Percentiles rank a stretch among this genome's conserved stretches.
These are phyloP conservation scores for Cryptosporidium meleagridis DNA, from an alignment of 169 alveolate genomes.

Conservation along the genomic window DNA sequence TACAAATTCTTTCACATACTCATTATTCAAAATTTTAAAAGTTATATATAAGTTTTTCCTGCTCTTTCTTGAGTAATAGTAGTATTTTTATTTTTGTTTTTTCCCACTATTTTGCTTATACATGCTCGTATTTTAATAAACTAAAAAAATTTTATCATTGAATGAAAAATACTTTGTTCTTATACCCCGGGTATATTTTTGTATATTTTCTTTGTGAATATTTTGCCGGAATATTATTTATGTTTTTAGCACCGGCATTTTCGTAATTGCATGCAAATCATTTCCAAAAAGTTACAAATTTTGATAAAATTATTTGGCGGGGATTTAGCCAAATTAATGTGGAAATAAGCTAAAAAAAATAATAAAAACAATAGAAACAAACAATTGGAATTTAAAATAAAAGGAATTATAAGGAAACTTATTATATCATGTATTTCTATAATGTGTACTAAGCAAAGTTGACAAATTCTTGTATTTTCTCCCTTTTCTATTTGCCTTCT, in stretches of 20 bases:
- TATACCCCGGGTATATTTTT: background rate
- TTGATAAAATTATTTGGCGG: background rate
- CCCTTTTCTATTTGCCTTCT: slow-evolving; percentile 75
- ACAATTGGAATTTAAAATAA: background rate
- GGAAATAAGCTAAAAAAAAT: background rate
- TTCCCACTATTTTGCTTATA: background rate
- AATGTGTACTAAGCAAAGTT: background rate
- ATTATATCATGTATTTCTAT: slow-evolving; percentile 2
- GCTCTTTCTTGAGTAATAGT: background rate
- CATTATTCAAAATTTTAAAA: background rate
- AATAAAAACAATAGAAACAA: background rate
- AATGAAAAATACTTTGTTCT: background rate
- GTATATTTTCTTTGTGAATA: background rate
- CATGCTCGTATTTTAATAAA: background rate
- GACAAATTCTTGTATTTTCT: background rate
- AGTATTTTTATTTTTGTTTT: background rate
- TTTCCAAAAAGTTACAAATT: background rate
- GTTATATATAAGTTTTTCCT: background rate
- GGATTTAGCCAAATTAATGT: too few relatives aligned
- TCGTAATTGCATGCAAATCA: background rate
- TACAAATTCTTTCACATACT: background rate
- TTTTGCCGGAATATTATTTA: background rate
- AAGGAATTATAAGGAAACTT: background rate
- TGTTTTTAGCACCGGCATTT: background rate
- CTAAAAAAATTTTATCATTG: background rate